Conservation (phyloP, 768 basidiomycete species). For the Ramaria sp. region DNA sequence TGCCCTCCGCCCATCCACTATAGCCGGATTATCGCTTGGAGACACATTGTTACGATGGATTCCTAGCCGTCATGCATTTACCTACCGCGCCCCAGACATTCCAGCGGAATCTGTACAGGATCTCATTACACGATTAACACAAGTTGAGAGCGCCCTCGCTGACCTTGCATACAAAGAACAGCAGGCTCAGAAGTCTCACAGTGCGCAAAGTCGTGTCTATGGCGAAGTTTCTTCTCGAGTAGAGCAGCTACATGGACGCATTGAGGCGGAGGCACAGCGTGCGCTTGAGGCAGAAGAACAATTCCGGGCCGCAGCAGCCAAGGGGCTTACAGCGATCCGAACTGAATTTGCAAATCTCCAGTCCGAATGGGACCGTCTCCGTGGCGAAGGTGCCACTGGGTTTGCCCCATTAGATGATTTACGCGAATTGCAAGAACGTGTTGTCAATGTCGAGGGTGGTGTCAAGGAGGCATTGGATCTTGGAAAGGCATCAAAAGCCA, state of each 20-base stretch:
- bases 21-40: background rate
- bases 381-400: constrained; percentile 39
- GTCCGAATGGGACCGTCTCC: constrained; percentile 13
- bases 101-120: constrained; percentile 61
- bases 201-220: constrained; percentile 39
- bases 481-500: constrained; percentile 30
- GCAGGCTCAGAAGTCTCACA: constrained; percentile 36
- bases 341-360: constrained; percentile 42
- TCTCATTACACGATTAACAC: constrained; percentile 47
- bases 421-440: constrained; percentile 47
- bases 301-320: constrained; percentile 31
- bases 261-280: constrained; percentile 26
- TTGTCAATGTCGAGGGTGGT: constrained; percentile 49
- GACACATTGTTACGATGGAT: constrained; percentile 7
- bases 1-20: constrained; percentile 18
- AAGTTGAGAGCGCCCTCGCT: constrained; percentile 53
- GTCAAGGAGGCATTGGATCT: constrained; percentile 66
- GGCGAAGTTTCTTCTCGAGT: constrained; percentile 42
- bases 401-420: constrained; percentile 42
- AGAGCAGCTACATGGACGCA: constrained; percentile 19
- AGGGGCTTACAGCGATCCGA: constrained; percentile 37
- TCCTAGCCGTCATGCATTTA: constrained; percentile 16
- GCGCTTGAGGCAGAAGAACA: constrained; percentile 44
- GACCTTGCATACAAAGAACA: constrained; percentile 38
- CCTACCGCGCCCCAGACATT: constrained; percentile 43